Evolutionary conservation across 1,284 basidiomycete species (phyloP), one percentile per base, ranked within the genome.

Genomic region (Tremellales sp.): DNA sequence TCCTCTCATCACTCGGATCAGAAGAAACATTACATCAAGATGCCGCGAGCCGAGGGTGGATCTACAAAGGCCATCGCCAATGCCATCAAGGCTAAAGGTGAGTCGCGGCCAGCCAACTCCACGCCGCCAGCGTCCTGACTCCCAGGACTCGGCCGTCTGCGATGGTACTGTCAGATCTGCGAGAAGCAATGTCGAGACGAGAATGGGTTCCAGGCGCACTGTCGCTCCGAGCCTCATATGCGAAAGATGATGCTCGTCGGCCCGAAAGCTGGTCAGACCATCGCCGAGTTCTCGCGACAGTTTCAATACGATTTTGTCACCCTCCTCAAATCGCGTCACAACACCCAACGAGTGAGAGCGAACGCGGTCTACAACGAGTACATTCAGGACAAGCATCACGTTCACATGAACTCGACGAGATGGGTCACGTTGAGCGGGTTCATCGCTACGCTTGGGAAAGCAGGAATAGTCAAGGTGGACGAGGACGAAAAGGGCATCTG

Each of bases 401-500:
- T 93, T 22, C 96, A 99, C 77, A 98, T 99, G 96, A 99, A 99
- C 75, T 79, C 93, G 4, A 98, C 96, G 10, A 84, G 89, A 53
- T 98, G 96, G 93, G 89, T 96, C 22, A 96, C 94, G 10, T 80
- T 98, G 53, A 88, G 88, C 11, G 94, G 96, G 65, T 99, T 98
- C 63, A 80, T 84, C 64, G 92, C 94, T 73, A 84, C 93, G 64
- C 80, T 99, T 25, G 93, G 96, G 2, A 81, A 91, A 40, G 79
- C 82, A 6, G 94, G 96, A 31, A 79, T 97, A 43, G 89, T 86
- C 3, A 82, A 87, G 57, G 96, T 97, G 21, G 94, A 98, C 68
- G 94, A 98, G 76, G 96, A 90, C 43, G 94, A 97, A 75, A 92
- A 97, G 76, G 94, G 93, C 3, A 92, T 90, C 84, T 97, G 90